A percentile compares a stretch with the other conserved stretches of the same genome.
phyloP scores from a whole-genome alignment of 306 rosid genomes.

The Mimosa bimucronata region DNA sequence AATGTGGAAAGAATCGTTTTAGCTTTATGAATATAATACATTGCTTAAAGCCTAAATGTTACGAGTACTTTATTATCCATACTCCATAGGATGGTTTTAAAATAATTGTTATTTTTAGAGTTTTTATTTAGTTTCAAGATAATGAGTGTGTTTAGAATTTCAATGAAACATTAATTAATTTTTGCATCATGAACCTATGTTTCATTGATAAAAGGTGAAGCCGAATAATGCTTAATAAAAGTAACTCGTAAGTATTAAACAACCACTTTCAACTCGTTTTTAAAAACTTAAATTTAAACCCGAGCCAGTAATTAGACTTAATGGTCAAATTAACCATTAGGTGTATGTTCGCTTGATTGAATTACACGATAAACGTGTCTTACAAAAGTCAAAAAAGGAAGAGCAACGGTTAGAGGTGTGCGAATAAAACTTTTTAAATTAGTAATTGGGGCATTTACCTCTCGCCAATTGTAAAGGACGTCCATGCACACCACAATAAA shows the following conservation, averaged over 20 bases:
- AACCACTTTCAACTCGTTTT: background rate
- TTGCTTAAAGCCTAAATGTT: background rate
- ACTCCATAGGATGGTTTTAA: background rate
- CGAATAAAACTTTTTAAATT: conserved; percentile 3
- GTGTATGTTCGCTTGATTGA: background rate
- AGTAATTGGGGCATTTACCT: conserved; percentile 25
- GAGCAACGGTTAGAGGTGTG: background rate
- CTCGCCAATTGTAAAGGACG: conserved; percentile 16
- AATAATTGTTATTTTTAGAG: background rate
- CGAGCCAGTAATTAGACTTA: background rate
- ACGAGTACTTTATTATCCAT: background rate
- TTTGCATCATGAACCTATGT: background rate
- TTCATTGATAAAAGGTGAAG: background rate
- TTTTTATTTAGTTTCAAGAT: background rate
- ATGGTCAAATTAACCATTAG: background rate
- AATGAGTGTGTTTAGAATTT: background rate
- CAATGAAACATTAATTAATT: background rate
- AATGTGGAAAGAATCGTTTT: background rate
- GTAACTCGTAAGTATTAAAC: background rate
- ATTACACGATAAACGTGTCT: background rate
- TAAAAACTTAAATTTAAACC: too few relatives aligned
- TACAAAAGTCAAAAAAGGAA: conserved; percentile 8
- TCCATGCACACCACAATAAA: background rate
- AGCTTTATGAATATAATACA: background rate
- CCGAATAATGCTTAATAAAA: background rate